Conservation (phyloP, 2,329 filamentous ascomycete genomes). For the Meredithiella fracta region DNA sequence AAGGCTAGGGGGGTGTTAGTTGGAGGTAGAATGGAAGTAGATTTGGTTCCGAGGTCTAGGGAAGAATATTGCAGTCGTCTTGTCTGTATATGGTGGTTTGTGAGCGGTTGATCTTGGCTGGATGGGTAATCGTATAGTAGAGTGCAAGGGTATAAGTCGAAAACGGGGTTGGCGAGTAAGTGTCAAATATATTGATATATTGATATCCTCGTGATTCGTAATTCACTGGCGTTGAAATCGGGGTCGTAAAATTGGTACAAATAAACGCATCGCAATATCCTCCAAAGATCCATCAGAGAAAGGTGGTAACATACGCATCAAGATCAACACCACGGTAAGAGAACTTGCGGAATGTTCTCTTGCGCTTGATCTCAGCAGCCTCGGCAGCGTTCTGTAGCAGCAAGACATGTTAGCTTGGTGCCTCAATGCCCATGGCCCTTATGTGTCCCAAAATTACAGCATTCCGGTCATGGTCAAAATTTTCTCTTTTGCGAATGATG, state of each 20-base stretch:
- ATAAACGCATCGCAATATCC: not conserved
- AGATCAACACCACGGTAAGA: conserved; percentile 99
- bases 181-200: not conserved
- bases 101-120: not conserved
- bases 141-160: not conserved
- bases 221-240: not conserved
- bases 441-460: not conserved
- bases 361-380: conserved; percentile 99
- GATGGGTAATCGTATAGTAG: not conserved
- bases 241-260: not conserved
- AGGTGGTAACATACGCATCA: conserved; percentile 63
- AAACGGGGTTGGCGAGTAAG: not conserved
- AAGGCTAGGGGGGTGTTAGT: conserved; percentile 44
- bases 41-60: not conserved
- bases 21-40: not conserved
- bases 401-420: conserved; percentile 12
- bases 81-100: not conserved
- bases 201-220: not conserved
- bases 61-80: not conserved
- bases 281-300: not conserved
- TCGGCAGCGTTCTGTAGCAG: conserved; percentile 72
- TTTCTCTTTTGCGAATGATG: not conserved
- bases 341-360: conserved; percentile 99
- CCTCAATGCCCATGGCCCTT: not conserved
- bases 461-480: not conserved